These are phyloP conservation scores for Periglandula ipomoeae DNA, from an alignment of 2,329 filamentous ascomycete species.

Conservation along the genomic window DNA sequence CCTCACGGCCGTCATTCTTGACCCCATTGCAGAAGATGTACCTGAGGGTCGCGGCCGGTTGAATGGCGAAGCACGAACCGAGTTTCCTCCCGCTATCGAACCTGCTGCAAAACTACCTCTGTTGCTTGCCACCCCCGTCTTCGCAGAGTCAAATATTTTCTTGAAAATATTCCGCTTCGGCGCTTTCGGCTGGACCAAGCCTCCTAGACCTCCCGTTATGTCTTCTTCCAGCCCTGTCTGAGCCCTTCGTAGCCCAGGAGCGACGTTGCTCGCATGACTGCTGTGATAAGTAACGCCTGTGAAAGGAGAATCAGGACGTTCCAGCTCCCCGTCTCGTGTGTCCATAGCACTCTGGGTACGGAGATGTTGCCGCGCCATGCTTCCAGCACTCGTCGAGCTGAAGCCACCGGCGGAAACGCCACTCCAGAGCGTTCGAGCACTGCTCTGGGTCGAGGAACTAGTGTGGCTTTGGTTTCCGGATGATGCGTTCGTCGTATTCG, in stretches of 20 bases:
- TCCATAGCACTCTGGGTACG: slow-evolving; percentile 58
- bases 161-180: slow-evolving; percentile 90
- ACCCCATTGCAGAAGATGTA: slow-evolving; percentile 37
- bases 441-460: slow-evolving; percentile 68
- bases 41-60: slow-evolving; percentile 27
- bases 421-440: slow-evolving; percentile 85
- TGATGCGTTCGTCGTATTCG: slow-evolving; percentile 71
- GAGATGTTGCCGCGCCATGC: slow-evolving; percentile 68
- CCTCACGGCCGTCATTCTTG: slow-evolving; percentile 25
- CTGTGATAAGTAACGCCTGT: slow-evolving; percentile 86
- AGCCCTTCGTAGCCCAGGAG: slow-evolving; percentile 44
- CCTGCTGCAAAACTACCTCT: slow-evolving; percentile 69
- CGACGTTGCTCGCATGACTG: slow-evolving; percentile 60
- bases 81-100: slow-evolving; percentile 30
- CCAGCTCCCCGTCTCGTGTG: slow-evolving; percentile 44
- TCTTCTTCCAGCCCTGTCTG: slow-evolving; percentile 59
- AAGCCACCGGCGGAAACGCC: slow-evolving; percentile 82
- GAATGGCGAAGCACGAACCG: slow-evolving; percentile 33
- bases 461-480: slow-evolving; percentile 62
- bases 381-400: slow-evolving; percentile 92
- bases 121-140: slow-evolving; percentile 84
- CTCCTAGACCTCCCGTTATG: slow-evolving; percentile 62
- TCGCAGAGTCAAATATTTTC: slow-evolving; percentile 88
- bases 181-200: slow-evolving; percentile 64
- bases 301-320: slow-evolving; percentile 54